Evolutionary conservation across 208 protist genomes (phyloP), one percentile per base, ranked within the genome.

Genomic region (Trypanosomatidae sp.): DNA sequence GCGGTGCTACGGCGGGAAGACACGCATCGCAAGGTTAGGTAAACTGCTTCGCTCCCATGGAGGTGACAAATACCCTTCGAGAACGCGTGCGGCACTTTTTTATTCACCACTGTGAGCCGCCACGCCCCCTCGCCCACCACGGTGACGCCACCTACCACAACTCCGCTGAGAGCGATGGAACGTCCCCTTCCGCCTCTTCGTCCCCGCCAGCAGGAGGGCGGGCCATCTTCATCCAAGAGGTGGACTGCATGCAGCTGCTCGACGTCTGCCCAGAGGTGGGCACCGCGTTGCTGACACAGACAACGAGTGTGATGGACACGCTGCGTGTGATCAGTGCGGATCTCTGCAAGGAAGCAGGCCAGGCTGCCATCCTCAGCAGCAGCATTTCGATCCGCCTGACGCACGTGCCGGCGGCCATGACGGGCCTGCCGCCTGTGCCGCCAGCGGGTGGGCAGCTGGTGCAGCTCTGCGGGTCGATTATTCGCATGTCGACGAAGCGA

Each of bases 201-300:
- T n/a, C n/a, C n/a, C n/a, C n/a, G n/a, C n/a, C 59, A 19, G 59
- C 64, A 3, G 74, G 69, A 2, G 69, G 81, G 28, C 79, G 91
- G 12, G 69, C 28, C 33, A 77, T 92, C 33, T 93, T 83, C 77
- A 82, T 77, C 30, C 89, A 91, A 58, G 83, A 93, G 66, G 76
- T 96, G 60, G 91, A 96, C 72, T 91, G 87, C 82, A 92, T 96
- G 83, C 77, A 82, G 53, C 79, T 96, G 13, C 77, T 94, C 10
- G 56, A 82, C 41, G 55, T 71, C 44, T 88, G 79, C 69, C 91
- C 91, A 2, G 65, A 72, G n/a, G 53, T 94, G 33, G 74, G 82
- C 10, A 67, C 53, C 15, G 47, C 68, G 22, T 71, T 96, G 44
- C 90, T 93, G 55, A 80, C 28, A 7, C 69, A 85, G 44, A 89